phyloP scores from a whole-genome alignment of 1,284 basidiomycete species.

The Caloboletus firmus region DNA sequence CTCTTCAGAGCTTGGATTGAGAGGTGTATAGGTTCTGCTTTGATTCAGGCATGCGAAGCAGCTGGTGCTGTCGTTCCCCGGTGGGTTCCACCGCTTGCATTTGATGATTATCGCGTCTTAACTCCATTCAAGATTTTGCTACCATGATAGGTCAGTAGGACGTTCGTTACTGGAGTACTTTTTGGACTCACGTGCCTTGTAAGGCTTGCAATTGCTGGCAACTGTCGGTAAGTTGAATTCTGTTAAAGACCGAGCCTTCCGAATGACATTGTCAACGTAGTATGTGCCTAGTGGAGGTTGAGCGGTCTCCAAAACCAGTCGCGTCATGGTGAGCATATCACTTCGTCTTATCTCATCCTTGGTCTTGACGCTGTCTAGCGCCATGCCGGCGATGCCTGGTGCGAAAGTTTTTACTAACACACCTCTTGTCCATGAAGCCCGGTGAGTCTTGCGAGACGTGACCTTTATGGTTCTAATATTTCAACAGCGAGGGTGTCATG shows the following conservation, averaged over 20 bases:
- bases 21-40: conserved; percentile 67
- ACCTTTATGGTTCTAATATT: conserved; percentile 15
- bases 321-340: conserved; percentile 66
- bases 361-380: conserved; percentile 47
- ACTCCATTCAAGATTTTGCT: conserved; percentile 70
- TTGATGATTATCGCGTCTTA: background rate
- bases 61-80: conserved; percentile 77
- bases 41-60: conserved; percentile 96
- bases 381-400: conserved; percentile 98
- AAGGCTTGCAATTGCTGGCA: conserved; percentile 89
- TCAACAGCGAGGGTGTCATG: conserved; percentile 90
- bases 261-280: conserved; percentile 36
- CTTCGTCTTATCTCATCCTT: conserved; percentile 31
- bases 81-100: conserved; percentile 39
- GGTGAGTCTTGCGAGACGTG: conserved; percentile 45
- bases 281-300: conserved; percentile 98
- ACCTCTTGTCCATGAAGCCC: conserved; percentile 92
- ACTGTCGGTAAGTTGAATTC: conserved; percentile 73
- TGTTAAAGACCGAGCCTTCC: background rate
- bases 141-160: conserved; percentile 75
- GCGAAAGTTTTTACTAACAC: conserved; percentile 96
- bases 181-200: conserved; percentile 6
- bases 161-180: conserved; percentile 17
- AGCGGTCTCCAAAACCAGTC: conserved; percentile 92
- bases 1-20: conserved; percentile 10